phyloP scores from a whole-genome alignment of 176 grass and related monocot species.

The Luzula sylvatica region DNA sequence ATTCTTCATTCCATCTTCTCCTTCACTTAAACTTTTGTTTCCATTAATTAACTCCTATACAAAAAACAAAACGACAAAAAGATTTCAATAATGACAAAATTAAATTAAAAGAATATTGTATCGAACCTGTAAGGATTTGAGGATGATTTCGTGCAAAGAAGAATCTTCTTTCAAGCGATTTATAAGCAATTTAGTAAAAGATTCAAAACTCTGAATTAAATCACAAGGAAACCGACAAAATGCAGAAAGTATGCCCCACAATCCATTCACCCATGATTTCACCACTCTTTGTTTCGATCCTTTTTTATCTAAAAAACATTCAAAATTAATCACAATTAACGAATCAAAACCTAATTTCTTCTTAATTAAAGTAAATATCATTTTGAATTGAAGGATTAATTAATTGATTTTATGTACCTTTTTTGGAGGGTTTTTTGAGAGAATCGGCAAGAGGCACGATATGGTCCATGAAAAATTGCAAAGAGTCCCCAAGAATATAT shows the following conservation, averaged over 20 bases:
- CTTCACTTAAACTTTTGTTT: constrained; percentile 42
- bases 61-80: constrained; percentile 3
- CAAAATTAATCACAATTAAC: constrained; percentile 22
- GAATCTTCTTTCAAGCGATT: constrained; percentile 38
- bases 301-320: constrained; percentile 58
- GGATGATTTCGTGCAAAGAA: constrained; percentile 47
- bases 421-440: constrained; percentile 36
- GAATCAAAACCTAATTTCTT: too few species aligned
- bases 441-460: constrained; percentile 59
- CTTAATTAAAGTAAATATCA: too few species aligned
- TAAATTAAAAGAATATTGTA: neutral
- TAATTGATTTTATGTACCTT: constrained; percentile 35
- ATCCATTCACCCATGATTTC: constrained; percentile 33
- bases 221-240: constrained; percentile 75
- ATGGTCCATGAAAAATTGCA: constrained; percentile 57
- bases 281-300: constrained; percentile 32
- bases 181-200: constrained; percentile 55
- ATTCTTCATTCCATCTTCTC: constrained; percentile 35
- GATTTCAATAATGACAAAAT: neutral
- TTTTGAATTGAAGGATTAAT: constrained; percentile 5
- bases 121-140: constrained; percentile 66
- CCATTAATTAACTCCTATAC: constrained; percentile 71
- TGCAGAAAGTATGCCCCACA: constrained; percentile 82
- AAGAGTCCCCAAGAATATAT: constrained; percentile 42
- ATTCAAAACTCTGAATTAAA: constrained; percentile 38